Conservation (phyloP, 2,329 filamentous ascomycete genomes). For the Elsinoe necatrix region DNA sequence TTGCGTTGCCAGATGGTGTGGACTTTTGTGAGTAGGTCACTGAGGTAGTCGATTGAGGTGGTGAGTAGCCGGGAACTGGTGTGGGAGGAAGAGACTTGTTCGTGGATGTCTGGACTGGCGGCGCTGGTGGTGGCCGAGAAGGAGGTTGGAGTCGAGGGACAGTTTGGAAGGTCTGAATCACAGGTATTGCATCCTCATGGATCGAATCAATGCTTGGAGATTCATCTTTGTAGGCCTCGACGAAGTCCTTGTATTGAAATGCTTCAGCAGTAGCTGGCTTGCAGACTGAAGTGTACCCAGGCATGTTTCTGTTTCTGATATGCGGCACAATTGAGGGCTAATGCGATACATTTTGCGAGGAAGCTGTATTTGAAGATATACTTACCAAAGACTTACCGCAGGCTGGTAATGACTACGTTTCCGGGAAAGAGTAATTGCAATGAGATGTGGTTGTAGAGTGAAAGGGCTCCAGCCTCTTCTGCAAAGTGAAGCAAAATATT, state of each 20-base stretch:
- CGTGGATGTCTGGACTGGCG: neutral
- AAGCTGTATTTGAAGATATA: conserved; percentile 1
- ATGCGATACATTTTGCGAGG: neutral
- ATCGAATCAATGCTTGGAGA: neutral
- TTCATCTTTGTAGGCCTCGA: neutral
- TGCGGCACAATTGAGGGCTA: neutral
- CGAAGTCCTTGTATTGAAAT: neutral
- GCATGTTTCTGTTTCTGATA: neutral
- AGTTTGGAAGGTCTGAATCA: neutral
- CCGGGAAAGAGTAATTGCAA: neutral
- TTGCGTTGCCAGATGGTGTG: neutral
- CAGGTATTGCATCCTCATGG: neutral
- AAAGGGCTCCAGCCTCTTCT: conserved; percentile 8
- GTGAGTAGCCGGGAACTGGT: neutral
- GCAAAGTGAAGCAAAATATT: neutral
- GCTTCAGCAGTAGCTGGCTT: neutral
- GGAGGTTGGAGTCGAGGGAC: conserved; percentile 6
- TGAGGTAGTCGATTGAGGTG: neutral
- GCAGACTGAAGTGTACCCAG: neutral
- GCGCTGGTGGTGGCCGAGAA: neutral
- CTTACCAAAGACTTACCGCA: neutral
- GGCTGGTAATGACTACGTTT: conserved; percentile 8
- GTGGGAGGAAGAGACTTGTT: conserved; percentile 6
- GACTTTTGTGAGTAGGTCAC: neutral
- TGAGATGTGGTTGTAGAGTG: neutral